Base-by-base conservation (phyloP, 176 grass and related monocot species). In the Olyra latifolia region DNA sequence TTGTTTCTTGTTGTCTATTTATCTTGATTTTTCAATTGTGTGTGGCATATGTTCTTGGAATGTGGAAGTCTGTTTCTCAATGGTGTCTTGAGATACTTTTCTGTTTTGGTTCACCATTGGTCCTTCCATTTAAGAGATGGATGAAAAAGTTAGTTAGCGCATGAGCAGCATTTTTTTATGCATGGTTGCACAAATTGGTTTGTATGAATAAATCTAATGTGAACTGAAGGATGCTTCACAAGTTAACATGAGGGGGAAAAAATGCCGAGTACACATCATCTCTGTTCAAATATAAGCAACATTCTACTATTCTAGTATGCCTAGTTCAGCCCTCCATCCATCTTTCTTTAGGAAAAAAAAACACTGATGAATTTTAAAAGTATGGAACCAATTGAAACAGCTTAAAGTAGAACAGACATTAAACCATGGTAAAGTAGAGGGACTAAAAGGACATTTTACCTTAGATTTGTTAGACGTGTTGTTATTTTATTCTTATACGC, bases 291-390 rank as follows among this genome's bases (percentile, higher is more conserved):
- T 63, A 35, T 48, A 48, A 63, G 40, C 42, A 77, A 28, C 58
- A 49, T 19, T 48, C 46, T 77, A 40, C 12, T 62, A 27, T 77
- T 57, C 75, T 77, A 40, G 20, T 62, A 25, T 77, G 74, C 74
- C 27, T 77, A 62, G n/a, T 77, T 62, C 40, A 10, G 5, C 58
- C 10, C 25, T 43, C 25, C 10, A 46, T 75, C 46, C 48, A 67
- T 83, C 12, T 46, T 43, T 80, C 24, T 74, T 74, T 30, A 24
- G 15, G 43, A 9, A 29, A 25, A 12, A 63, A 2, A 23, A 45
- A 56, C 11, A 32, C 58, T 71, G 72, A 85, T 27, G 32, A 66
- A 2, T 27, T 83, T 55, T 75, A 12, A 74, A 74, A 74, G 39
- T 63, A 65, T 30, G 1, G 44, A 19, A 65, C 62, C 24, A 44